phyloP scores from a whole-genome alignment of 2,329 filamentous ascomycete species.

The Nigrograna mackinnonii region DNA sequence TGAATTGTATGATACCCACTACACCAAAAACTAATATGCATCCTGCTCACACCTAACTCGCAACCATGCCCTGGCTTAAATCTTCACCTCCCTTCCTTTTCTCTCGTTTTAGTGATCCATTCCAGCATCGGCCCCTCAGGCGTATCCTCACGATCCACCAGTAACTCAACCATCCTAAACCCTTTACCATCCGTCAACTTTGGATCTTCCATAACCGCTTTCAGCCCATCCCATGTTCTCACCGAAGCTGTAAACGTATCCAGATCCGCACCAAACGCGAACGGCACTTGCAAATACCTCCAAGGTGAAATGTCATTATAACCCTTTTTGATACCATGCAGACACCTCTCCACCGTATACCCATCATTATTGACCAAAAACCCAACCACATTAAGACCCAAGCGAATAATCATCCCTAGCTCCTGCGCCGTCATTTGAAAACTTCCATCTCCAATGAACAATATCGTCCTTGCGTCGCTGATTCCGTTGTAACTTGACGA shows the following conservation, averaged over 20 bases:
- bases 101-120: not conserved
- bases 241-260: constrained; percentile 28
- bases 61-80: not conserved
- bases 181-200: constrained; percentile 42
- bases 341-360: constrained; percentile 43
- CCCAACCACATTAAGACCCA: not conserved
- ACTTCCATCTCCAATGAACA: constrained; percentile 34
- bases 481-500: too few species aligned
- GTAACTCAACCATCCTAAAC: constrained; percentile 47
- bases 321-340: constrained; percentile 22
- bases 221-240: constrained; percentile 51
- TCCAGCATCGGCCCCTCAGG: not conserved
- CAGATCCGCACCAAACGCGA: constrained; percentile 19
- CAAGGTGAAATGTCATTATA: constrained; percentile 13
- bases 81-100: not conserved
- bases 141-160: constrained; percentile 33
- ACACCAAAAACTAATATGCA: too few species aligned
- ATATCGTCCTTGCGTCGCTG: constrained; percentile 38
- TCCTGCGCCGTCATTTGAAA: constrained; percentile 37
- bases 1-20: too few species aligned
- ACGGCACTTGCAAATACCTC: constrained; percentile 4
- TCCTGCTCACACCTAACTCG: too few species aligned
- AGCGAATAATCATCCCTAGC: not conserved
- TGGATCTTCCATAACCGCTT: constrained; percentile 41
- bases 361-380: constrained; percentile 38